A percentile compares a stretch with the other conserved stretches of the same genome.
These are phyloP conservation scores for Tylopilus cervinicoccineus DNA, from an alignment of 768 basidiomycete species.

Conservation along the genomic window DNA sequence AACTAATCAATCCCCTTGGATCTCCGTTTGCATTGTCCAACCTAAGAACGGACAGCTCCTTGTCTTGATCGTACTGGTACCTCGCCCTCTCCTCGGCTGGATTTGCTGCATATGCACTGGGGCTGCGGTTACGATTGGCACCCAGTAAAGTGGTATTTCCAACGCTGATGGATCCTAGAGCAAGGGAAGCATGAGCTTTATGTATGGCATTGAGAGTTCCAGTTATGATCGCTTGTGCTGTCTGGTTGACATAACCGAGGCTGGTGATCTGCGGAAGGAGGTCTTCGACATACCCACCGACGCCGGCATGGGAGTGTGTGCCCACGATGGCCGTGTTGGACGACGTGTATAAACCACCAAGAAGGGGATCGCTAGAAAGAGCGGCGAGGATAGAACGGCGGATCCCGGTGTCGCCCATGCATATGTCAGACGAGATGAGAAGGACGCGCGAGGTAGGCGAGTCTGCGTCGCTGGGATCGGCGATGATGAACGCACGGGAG, in stretches of 20 bases:
- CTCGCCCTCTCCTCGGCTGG: constrained; percentile 62
- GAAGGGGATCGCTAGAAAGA: constrained; percentile 44
- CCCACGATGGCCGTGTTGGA: constrained; percentile 73
- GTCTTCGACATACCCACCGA: constrained; percentile 76
- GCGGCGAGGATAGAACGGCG: constrained; percentile 62
- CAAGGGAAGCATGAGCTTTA: constrained; percentile 60
- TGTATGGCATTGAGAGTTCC: constrained; percentile 68
- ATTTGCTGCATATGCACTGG: constrained; percentile 74
- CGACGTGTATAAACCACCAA: constrained; percentile 61
- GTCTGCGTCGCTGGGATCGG: constrained; percentile 35
- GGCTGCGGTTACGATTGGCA: constrained; percentile 72
- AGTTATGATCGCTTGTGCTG: constrained; percentile 66
- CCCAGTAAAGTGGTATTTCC: constrained; percentile 68
- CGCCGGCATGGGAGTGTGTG: constrained; percentile 74
- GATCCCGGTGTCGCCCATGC: constrained; percentile 77
- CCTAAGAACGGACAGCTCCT: constrained; percentile 62
- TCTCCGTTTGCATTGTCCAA: constrained; percentile 58
- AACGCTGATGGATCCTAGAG: constrained; percentile 53
- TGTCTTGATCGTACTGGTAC: constrained; percentile 72
- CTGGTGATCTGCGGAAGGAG: constrained; percentile 74
- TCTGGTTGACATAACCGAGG: constrained; percentile 67
- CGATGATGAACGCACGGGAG: constrained; percentile 73
- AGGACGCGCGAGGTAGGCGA: constrained; percentile 56
- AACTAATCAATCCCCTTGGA: constrained; percentile 64
- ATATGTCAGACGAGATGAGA: constrained; percentile 80